A percentile compares a stretch with the other conserved stretches of the same genome.
Conservation (phyloP, 306 rosid genomes). For the Quercus agrifolia region DNA sequence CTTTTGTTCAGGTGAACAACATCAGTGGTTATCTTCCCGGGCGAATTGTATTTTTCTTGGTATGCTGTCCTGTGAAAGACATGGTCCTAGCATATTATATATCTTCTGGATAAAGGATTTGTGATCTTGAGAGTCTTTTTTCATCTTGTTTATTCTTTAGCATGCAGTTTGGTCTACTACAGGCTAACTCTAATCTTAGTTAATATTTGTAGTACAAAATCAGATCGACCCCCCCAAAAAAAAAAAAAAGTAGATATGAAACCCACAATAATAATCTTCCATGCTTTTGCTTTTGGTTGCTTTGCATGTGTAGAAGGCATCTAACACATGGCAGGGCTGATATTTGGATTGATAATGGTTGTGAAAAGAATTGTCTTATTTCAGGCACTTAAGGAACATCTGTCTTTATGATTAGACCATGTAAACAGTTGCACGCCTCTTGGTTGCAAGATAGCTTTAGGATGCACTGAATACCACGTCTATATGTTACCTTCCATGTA, state of each 20-base stretch:
- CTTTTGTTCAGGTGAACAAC: constrained; percentile 81
- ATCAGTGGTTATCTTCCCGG: constrained; percentile 99
- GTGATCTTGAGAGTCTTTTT: background rate
- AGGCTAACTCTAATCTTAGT: background rate
- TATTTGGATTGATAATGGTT: background rate
- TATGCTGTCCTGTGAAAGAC: constrained; percentile 38
- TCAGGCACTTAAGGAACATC: background rate
- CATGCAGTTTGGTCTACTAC: background rate
- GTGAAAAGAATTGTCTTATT: background rate
- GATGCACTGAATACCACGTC: background rate
- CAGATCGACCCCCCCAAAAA: background rate
- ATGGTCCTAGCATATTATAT: background rate
- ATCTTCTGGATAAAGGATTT: background rate
- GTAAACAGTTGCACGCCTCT: background rate
- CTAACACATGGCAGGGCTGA: background rate
- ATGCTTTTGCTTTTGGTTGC: background rate
- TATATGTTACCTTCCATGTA: background rate
- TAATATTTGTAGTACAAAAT: background rate
- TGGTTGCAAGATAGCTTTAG: background rate
- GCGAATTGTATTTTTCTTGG: constrained; percentile 95
- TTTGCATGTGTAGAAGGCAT: background rate
- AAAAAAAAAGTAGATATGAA: background rate
- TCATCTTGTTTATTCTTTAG: background rate
- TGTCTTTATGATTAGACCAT: background rate
- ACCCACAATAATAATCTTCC: background rate